phyloP scores from a whole-genome alignment of 306 rosid genomes.

The Sphenostylis stenocarpa region DNA sequence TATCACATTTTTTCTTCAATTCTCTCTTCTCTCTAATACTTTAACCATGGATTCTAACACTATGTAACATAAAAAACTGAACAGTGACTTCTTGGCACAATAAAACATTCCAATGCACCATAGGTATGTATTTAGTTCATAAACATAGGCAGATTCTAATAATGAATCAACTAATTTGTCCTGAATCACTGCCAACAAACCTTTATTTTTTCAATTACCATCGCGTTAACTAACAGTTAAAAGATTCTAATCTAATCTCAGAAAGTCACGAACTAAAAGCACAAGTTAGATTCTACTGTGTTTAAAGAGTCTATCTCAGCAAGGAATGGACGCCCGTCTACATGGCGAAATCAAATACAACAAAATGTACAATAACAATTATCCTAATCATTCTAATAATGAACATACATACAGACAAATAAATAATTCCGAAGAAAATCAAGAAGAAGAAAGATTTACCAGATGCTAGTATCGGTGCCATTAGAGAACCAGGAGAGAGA shows the following conservation, averaged over 20 bases:
- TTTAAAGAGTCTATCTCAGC: not conserved
- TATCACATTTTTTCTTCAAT: too few relatives aligned
- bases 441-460: not conserved
- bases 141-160: not conserved
- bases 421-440: not conserved
- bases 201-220: not conserved
- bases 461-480: conserved; percentile 7
- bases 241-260: not conserved
- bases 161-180: not conserved
- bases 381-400: not conserved
- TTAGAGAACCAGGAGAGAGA: conserved; percentile 21
- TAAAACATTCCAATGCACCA: not conserved
- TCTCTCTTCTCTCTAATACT: too few relatives aligned
- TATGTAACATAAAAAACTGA: conserved; percentile 3
- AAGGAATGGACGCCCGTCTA: not conserved
- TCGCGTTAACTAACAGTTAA: too few relatives aligned
- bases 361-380: not conserved
- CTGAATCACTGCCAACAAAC: not conserved
- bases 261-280: not conserved
- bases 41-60: too few relatives aligned
- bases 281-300: not conserved
- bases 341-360: not conserved
- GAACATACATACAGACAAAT: not conserved
- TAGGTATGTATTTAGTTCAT: not conserved
- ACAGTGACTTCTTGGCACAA: not conserved